phyloP scores from a whole-genome alignment of 345 rosid species.

The Hirschfeldia incana region DNA sequence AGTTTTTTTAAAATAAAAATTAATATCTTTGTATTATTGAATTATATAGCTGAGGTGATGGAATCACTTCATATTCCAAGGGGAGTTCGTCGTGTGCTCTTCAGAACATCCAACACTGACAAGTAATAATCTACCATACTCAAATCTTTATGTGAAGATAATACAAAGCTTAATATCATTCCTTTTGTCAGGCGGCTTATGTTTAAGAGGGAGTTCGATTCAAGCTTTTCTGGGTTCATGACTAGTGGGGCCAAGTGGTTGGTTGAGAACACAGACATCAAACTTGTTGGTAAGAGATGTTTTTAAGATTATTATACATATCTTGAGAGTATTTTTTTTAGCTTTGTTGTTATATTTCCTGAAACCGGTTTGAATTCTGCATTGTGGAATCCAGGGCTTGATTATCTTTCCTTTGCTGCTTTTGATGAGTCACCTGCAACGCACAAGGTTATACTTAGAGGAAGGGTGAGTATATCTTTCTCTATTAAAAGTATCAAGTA shows the following conservation, averaged over 20 bases:
- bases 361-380: neutral
- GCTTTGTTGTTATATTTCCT: neutral
- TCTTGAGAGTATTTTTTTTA: neutral
- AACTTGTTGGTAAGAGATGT: constrained; percentile 62
- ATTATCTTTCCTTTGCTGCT: constrained; percentile 84
- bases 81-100: constrained; percentile 82
- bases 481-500: neutral
- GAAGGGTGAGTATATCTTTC: constrained; percentile 33
- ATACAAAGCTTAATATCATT: neutral
- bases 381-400: constrained; percentile 53
- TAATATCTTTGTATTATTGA: neutral
- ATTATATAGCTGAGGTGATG: constrained; percentile 68
- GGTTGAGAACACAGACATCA: constrained; percentile 87
- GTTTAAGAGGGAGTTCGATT: constrained; percentile 71
- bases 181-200: constrained; percentile 66
- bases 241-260: constrained; percentile 90
- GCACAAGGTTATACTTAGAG: constrained; percentile 34
- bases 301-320: neutral
- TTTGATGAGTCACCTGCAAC: constrained; percentile 45
- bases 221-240: constrained; percentile 82
- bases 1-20: neutral
- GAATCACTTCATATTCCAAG: constrained; percentile 72
- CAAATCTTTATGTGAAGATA: neutral
- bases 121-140: constrained; percentile 39
- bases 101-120: constrained; percentile 84